phyloP scores from a whole-genome alignment of 345 rosid species.

The Jatropha curcas region DNA sequence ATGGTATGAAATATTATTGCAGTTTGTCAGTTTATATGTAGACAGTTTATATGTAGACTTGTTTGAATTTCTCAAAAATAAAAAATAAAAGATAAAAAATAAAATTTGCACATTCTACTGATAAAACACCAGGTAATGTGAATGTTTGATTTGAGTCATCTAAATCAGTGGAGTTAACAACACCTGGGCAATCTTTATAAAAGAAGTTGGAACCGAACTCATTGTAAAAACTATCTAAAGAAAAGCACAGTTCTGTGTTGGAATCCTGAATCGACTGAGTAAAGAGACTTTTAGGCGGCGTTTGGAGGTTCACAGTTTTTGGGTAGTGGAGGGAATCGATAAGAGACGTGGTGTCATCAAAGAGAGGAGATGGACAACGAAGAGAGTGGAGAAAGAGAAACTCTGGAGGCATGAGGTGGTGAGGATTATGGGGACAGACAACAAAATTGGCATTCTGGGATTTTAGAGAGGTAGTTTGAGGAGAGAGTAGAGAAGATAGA shows the following conservation, averaged over 20 bases:
- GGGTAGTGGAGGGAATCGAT: slow-evolving; percentile 47
- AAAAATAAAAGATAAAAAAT: no score
- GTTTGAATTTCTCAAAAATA: no score
- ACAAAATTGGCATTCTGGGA: slow-evolving; percentile 31
- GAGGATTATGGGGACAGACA: slow-evolving; percentile 58
- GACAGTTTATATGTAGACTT: no score
- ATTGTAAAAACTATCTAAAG: slow-evolving; percentile 47
- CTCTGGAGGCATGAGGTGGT: slow-evolving; percentile 71
- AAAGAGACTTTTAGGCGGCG: slow-evolving; percentile 6
- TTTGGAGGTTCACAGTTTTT: slow-evolving; percentile 36
- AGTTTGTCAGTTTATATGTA: no score
- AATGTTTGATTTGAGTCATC: slow-evolving; percentile 39
- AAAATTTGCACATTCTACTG: slow-evolving; percentile 52
- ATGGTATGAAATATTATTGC: no score
- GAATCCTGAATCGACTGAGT: slow-evolving; percentile 24
- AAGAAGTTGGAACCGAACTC: slow-evolving; percentile 49
- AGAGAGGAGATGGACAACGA: slow-evolving; percentile 54
- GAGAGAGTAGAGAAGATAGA: slow-evolving; percentile 27
- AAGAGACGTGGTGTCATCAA: no score
- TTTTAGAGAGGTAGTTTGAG: slow-evolving; percentile 25
- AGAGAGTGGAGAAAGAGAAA: slow-evolving; percentile 73
- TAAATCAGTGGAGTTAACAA: slow-evolving; percentile 51
- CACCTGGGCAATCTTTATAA: slow-evolving; percentile 69
- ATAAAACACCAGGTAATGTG: slow-evolving; percentile 54
- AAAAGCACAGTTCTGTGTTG: slow-evolving; percentile 43